Conservation (phyloP, 345 rosid species). For the Aurinia saxatilis region DNA sequence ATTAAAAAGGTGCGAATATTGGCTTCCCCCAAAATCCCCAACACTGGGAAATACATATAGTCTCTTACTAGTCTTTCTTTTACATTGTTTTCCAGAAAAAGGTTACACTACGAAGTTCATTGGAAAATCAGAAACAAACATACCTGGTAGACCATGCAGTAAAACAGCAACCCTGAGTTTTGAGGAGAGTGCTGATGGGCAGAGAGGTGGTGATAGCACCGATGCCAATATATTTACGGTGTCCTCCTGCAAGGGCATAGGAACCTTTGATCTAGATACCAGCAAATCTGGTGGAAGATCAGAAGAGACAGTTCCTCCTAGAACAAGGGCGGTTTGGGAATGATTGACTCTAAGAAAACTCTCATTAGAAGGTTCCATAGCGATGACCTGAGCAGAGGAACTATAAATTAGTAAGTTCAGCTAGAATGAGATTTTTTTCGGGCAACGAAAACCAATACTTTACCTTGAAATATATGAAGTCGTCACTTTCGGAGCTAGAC, state of each 20-base stretch:
- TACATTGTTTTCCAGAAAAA: background rate
- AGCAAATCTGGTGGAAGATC: constrained; percentile 73
- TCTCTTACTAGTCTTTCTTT: background rate
- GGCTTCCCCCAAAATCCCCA: background rate
- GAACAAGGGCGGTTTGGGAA: constrained; percentile 85
- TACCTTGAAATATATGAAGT: constrained; percentile 76
- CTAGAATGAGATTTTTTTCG: background rate
- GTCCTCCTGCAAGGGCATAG: constrained; percentile 57
- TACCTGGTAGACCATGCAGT: constrained; percentile 69
- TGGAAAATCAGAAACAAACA: constrained; percentile 12
- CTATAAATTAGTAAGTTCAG: constrained; percentile 17
- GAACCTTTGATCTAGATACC: constrained; percentile 39
- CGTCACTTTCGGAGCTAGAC: constrained; percentile 26
- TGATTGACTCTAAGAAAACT: constrained; percentile 61
- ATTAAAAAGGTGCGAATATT: background rate
- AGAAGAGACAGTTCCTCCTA: constrained; percentile 76
- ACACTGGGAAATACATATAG: background rate
- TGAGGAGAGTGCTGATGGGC: constrained; percentile 72
- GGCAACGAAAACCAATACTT: background rate
- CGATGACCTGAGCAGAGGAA: constrained; percentile 59
- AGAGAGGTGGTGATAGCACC: constrained; percentile 71
- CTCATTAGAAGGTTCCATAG: constrained; percentile 89
- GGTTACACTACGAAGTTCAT: background rate
- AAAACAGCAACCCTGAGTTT: constrained; percentile 90
- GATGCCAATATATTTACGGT: constrained; percentile 63